Base-by-base conservation (phyloP, 1,139 yeast genomes). In the Blastobotrys apis region DNA sequence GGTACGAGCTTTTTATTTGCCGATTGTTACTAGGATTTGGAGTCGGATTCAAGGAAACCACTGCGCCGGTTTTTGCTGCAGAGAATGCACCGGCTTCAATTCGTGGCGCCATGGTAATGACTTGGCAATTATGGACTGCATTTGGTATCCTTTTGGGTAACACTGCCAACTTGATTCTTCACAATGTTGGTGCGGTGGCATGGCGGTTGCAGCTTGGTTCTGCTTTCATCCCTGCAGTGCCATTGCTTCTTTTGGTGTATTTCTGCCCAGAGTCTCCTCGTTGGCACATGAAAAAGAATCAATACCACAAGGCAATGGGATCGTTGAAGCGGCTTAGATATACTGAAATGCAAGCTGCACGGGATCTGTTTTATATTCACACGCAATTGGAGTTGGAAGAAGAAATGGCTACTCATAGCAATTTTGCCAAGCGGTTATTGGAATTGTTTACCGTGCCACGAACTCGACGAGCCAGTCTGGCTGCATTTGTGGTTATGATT, bases 41-140 rank as follows among this genome's bases (percentile, higher is more conserved):
- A 50, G 73, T 84, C 51, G 94, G 94, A 50, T 81, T 85, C 49
- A 82, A 83, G 59, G 78, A 84, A 21, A 81, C 87, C 12, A 83
- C 92, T 19, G 87, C 83, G n/a, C 92, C 94, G 13, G 85, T 85
- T 19, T 83, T 80, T 58, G 76, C 87, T 29, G 88, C 94, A 8
- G 94, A 84, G 60, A 81, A 87, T 62, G 72, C 87, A 2, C 94
- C 94, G 2, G 79, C 82, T 26, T 70, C 72, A 31, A 78, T 84
- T 50, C 73, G 94, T 61, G 94, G 94, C 52, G 78, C 87, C 4
- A 67, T 84, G 51, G 87, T 84, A 39, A 84, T 84, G 90, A 74
- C 80, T 67, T 85, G 94, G 94, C 94, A 84, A 66, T 74, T 84
- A 62, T 84, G 84, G 75, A 84, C 94, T 5, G 94, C 94, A 6